A percentile compares a stretch with the other conserved stretches of the same genome.
These are phyloP conservation scores for Xylaria curta DNA, from an alignment of 495 filamentous ascomycete genomes.

Conservation along the genomic window DNA sequence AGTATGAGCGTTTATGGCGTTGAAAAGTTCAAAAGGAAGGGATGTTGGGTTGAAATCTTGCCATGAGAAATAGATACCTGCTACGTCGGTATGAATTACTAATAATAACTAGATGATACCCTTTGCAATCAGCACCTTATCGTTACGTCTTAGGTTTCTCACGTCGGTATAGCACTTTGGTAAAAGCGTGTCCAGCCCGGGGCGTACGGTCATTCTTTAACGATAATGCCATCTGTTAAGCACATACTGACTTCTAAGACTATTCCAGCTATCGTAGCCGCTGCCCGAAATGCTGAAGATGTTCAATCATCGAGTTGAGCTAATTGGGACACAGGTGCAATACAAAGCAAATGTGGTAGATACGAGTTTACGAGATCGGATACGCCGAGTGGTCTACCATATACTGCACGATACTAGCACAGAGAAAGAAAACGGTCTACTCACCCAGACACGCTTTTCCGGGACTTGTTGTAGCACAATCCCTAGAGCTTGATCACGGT, in stretches of 20 bases:
- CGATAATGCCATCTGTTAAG: not conserved
- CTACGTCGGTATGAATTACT: constrained; percentile 12
- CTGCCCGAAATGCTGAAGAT: not conserved
- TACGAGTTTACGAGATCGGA: not conserved
- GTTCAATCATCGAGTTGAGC: not conserved
- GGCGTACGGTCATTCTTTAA: not conserved
- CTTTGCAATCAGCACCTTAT: not conserved
- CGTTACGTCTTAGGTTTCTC: not conserved
- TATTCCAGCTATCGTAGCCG: not conserved
- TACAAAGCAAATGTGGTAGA: not conserved
- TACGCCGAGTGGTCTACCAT: not conserved
- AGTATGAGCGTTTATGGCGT: not conserved
- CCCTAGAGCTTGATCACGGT: not conserved
- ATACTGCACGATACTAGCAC: not conserved
- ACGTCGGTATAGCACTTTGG: not conserved
- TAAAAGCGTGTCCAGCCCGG: not conserved
- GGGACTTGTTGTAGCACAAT: not conserved
- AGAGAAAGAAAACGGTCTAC: not conserved
- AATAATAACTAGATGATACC: constrained; percentile 18
- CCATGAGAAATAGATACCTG: not conserved
- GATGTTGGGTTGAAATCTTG: not conserved
- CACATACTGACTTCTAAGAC: not conserved
- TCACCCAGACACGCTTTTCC: not conserved
- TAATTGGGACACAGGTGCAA: not conserved
- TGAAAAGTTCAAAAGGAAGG: not conserved